Base-by-base conservation (phyloP, 2,329 filamentous ascomycete species). In the Hypoxylon sp. region DNA sequence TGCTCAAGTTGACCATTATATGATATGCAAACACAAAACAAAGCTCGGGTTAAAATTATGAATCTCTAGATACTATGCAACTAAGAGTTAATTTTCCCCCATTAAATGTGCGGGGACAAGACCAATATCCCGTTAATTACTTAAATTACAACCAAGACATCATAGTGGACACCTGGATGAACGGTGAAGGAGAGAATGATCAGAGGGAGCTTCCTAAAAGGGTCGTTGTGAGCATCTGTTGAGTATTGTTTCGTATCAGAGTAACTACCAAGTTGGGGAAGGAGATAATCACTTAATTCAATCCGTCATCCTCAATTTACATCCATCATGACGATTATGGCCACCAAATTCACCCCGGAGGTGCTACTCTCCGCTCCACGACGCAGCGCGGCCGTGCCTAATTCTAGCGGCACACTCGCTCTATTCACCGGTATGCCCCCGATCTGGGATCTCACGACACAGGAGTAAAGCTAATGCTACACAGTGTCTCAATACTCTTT, bases 401-500 rank as follows among this genome's bases (percentile, higher is more conserved):
- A 94, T 78, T 78, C 84, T 39, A 83, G 87, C 57, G 91, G 91
- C 47, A 88, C 87, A 59, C 83, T 87, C 64, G 84, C 91, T 51
- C 80, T 94, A 29, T 94, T 91, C 76, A 89, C 88, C 52, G 46
- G 87, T 90, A 73, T 72, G 80, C 73, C 19, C 33, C 29, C 33
- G 33, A 50, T 48, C 44, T 11, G 42, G 37, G 17, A 19, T 37
- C 3, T 10, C 11, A 26, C 55, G 9, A 44, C n/a, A 11, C 13
- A 29, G 22, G 11, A 26, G 17, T 81, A 78, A 76, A 78, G 69
- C 74, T 83, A 33, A 70, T 62, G 17, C 26, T 14, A 22, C 14
- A 9, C 78, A 90, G 83, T 90, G 14, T 92, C 91, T 0, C 89
- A 90, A 1, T 97, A 97, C 79, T 94, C 90, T 4, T 97, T 97